Base-by-base conservation (phyloP, 148 eudicot genomes). In the Chenopodium berlandieri region DNA sequence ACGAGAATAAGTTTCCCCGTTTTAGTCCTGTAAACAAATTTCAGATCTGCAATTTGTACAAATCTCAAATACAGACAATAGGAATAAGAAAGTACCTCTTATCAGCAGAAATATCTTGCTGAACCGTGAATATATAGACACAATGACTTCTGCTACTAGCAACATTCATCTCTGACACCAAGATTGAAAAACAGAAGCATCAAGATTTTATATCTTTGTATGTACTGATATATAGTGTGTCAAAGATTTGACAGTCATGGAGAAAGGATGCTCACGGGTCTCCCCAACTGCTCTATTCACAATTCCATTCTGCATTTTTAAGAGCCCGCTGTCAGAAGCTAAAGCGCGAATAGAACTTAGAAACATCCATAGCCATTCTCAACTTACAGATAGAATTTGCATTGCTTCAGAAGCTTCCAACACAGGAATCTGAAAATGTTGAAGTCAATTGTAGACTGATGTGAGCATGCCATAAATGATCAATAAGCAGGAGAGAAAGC, bases 81-180 rank as follows among this genome's bases (percentile, higher is more conserved):
- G 30, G 60, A 48, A 72, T 79, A 69, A 74, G 68, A 16, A 48
- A 58, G 50, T 84, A 95, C 98, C 94, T 90, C 73, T 86, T 91
- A 56, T 93, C 90, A 78, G 80, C 83, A 56, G 85, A 79, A 23
- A 85, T 58, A 71, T 91, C 95, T 84, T 82, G 89, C 78, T 89
- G 91, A 78, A 93, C 86, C 3, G 88, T 86, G 82, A 95, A 91
- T 84, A 90, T 90, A 86, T 93, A 95, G 23, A 91, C 79, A 75
- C 95, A 93, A 81, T 95, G 98, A 84, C 98, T 93, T 90, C 98
- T 85, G 85, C 98, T 95, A 86, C 98, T 95, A 50, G 97, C 88
- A 89, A 90, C 88, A 77, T 95, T 95, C 98, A 95, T 95, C 90
- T 91, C 98, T 91, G 69, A 70, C 76, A 89, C 79, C 79, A 83